Conservation (phyloP, 495 filamentous ascomycete species). For the Neurospora africana region DNA sequence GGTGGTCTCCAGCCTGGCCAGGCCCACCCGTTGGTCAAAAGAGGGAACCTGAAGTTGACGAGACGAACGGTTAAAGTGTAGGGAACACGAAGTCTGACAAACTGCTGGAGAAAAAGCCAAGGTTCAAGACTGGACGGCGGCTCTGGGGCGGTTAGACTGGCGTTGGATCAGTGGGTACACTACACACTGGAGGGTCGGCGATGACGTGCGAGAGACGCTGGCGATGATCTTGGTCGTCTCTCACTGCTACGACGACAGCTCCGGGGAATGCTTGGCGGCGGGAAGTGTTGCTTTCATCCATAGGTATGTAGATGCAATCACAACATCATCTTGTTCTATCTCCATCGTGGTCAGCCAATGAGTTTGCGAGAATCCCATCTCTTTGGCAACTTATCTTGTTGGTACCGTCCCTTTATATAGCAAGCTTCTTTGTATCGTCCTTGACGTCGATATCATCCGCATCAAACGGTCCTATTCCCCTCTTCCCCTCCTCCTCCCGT, state of each 20-base stretch:
- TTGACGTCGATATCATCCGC: neutral
- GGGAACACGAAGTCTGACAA: neutral
- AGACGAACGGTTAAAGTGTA: neutral
- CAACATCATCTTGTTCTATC: neutral
- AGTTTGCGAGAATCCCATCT: neutral
- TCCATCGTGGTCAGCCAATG: neutral
- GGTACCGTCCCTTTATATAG: neutral
- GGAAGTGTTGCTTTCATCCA: neutral
- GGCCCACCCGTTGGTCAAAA: neutral
- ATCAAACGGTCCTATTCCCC: neutral
- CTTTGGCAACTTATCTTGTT: neutral
- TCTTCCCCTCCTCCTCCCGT: neutral
- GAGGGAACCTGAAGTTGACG: neutral
- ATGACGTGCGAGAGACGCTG: neutral
- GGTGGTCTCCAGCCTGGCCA: neutral
- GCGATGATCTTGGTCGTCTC: neutral
- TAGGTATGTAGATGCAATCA: neutral
- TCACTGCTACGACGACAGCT: neutral
- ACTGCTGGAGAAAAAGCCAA: neutral
- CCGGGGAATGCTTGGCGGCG: neutral
- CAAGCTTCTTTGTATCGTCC: neutral
- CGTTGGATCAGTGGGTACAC: neutral
- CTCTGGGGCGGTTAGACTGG: neutral
- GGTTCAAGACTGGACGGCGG: neutral
- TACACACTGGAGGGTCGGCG: neutral